Percentiles rank a stretch among this genome's conserved stretches.
Evolutionary conservation across 768 basidiomycete species (phyloP).

Genomic region (Mrakia frigida): DNA sequence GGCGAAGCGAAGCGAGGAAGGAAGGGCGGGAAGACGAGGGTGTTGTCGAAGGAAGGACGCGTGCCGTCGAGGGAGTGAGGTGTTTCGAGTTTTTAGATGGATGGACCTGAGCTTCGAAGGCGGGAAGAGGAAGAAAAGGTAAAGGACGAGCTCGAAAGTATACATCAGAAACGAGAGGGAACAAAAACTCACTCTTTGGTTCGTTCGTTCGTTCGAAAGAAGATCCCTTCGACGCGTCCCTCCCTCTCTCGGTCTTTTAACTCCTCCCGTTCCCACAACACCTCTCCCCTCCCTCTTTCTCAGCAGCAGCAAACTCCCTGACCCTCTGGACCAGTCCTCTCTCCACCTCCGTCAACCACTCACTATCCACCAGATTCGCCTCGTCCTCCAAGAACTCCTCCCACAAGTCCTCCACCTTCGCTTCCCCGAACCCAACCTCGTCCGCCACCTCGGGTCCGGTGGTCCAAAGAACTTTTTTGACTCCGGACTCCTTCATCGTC

Average conservation of each 20-base stretch:
- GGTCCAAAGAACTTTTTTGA: constrained; percentile 13
- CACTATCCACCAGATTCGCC: constrained; percentile 1
- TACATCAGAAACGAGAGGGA: too few relatives aligned
- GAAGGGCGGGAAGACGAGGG: neutral
- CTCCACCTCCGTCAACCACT: constrained; percentile 18
- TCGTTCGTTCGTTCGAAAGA: too few relatives aligned
- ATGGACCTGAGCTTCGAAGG: too few relatives aligned
- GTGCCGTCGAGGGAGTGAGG: neutral
- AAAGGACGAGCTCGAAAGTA: too few relatives aligned
- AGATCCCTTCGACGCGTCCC: too few relatives aligned
- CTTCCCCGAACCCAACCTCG: neutral
- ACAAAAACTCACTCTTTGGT: too few relatives aligned
- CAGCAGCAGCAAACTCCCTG: neutral
- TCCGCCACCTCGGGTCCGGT: neutral
- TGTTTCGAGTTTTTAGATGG: too few relatives aligned
- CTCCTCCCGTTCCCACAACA: neutral
- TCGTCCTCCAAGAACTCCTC: constrained; percentile 12
- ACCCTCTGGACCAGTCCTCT: neutral
- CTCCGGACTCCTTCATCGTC: constrained; percentile 7
- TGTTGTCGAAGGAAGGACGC: neutral
- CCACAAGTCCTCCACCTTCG: constrained; percentile 19
- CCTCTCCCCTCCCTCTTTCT: neutral
- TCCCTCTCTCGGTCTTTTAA: neutral
- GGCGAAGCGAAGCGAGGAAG: neutral
- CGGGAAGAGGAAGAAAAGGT: too few relatives aligned